Conservation (phyloP, 352 stramenopile genomes). For the Globisporangium radiosum region DNA sequence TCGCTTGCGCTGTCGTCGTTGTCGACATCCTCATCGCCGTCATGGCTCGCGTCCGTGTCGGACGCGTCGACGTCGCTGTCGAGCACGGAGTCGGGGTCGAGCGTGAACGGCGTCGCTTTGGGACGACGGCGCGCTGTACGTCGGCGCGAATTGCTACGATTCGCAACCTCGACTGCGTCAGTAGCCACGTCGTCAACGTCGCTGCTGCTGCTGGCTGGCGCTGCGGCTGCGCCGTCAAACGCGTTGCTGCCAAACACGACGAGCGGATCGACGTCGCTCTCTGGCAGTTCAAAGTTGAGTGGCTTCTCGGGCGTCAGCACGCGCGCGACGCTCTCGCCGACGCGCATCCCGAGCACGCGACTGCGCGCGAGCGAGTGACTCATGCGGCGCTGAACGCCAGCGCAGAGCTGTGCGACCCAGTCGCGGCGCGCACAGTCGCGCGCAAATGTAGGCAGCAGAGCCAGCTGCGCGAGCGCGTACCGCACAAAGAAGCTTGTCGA, state of each 20-base stretch:
- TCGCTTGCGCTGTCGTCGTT: slow-evolving; percentile 22
- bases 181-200: not conserved
- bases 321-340: slow-evolving; percentile 57
- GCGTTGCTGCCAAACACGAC: slow-evolving; percentile 23
- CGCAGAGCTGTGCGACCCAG: slow-evolving; percentile 63
- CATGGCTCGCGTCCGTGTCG: slow-evolving; percentile 7
- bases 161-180: not conserved
- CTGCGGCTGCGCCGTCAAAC: slow-evolving; percentile 11
- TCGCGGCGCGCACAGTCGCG: slow-evolving; percentile 15
- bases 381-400: slow-evolving; percentile 73
- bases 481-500: slow-evolving; percentile 65
- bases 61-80: slow-evolving; percentile 35
- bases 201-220: not conserved
- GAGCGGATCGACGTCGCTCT: slow-evolving; percentile 28
- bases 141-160: no score
- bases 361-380: slow-evolving; percentile 50
- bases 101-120: slow-evolving; percentile 10
- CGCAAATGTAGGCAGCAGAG: slow-evolving; percentile 15
- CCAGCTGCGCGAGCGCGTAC: slow-evolving; percentile 37
- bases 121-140: not conserved
- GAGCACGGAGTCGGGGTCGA: slow-evolving; percentile 60
- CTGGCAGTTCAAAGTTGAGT: slow-evolving; percentile 49
- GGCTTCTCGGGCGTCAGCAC: slow-evolving; percentile 55
- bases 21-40: slow-evolving; percentile 14
- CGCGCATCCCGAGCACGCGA: slow-evolving; percentile 55